These are phyloP conservation scores for Nakaseomyces nivariensis DNA, from an alignment of 1,139 yeast species.

Conservation along the genomic window DNA sequence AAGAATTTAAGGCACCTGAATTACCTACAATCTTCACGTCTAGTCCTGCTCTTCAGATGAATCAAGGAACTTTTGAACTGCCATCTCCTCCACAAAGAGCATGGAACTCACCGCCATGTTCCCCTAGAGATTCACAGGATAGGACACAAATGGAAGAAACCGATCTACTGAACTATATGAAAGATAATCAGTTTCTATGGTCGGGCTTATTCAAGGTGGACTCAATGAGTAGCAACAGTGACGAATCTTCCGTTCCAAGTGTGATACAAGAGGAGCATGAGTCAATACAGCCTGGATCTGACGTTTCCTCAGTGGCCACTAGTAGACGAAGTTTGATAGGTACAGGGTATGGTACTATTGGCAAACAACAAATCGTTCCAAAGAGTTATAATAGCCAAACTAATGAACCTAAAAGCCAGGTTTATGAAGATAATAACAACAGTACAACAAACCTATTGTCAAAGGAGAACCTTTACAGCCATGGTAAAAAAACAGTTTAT, in stretches of 20 bases:
- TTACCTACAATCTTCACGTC: background rate
- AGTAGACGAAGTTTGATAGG: background rate
- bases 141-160: background rate
- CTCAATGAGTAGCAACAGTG: background rate
- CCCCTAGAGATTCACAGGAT: background rate
- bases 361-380: background rate
- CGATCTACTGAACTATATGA: background rate
- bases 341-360: background rate
- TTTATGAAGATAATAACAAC: background rate
- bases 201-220: background rate
- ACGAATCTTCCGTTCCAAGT: slow-evolving; percentile 8
- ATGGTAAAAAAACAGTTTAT: background rate
- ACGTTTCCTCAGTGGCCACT: background rate
- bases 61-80: background rate
- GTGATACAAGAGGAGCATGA: background rate
- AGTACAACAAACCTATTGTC: background rate
- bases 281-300: background rate
- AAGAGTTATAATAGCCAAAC: background rate
- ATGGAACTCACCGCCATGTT: background rate
- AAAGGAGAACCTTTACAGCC: background rate
- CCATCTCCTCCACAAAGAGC: background rate
- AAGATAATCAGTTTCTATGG: slow-evolving; percentile 1
- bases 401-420: background rate
- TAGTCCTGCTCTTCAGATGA: background rate
- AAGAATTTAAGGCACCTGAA: background rate